These are phyloP conservation scores for Hyparrhenia diplandra DNA, from an alignment of 176 grass and related monocot species.

Conservation along the genomic window DNA sequence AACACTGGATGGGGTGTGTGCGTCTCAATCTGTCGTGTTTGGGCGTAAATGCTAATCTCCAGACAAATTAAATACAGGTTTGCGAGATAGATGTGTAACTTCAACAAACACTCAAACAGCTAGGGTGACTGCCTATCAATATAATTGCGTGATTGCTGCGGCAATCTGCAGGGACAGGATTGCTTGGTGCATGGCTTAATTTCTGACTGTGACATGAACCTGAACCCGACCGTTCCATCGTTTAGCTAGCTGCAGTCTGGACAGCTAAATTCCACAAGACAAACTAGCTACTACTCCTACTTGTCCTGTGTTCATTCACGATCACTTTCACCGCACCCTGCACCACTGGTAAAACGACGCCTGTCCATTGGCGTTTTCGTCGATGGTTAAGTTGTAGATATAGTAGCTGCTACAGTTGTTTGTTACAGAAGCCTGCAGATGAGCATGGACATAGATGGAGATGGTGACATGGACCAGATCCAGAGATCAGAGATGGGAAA, in stretches of 20 bases:
- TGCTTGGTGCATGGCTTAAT: not conserved
- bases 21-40: not conserved
- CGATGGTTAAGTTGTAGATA: not conserved
- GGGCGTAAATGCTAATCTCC: conserved; percentile 4
- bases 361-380: not conserved
- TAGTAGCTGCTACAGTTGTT: not conserved
- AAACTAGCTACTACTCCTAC: not conserved
- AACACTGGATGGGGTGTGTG: too few species aligned
- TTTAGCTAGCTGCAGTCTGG: not conserved
- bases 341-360: not conserved
- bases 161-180: not conserved
- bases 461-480: conserved; percentile 39
- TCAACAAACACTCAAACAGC: too few species aligned
- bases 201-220: conserved; percentile 17
- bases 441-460: not conserved
- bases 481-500: conserved; percentile 21
- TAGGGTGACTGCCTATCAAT: not conserved
- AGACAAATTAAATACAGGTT: not conserved
- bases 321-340: conserved; percentile 23
- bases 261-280: conserved; percentile 23
- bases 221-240: not conserved
- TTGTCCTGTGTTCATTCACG: not conserved
- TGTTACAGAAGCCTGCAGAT: not conserved
- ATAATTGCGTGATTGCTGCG: not conserved
- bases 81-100: not conserved